phyloP scores from a whole-genome alignment of 2,329 filamentous ascomycete species.

The Lecanicillium sp. region DNA sequence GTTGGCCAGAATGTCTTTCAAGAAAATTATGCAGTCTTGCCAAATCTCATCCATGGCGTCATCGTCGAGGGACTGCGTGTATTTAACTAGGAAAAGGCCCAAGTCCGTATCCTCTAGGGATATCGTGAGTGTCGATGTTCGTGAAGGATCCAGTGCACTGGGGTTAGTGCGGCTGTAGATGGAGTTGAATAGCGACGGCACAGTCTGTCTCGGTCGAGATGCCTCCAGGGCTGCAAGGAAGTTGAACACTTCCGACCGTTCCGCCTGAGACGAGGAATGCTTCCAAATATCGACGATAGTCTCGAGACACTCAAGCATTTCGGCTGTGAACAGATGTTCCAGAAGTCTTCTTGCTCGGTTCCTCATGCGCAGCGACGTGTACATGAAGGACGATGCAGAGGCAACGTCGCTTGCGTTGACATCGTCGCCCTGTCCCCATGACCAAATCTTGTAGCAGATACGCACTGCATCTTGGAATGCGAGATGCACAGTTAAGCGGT shows the following conservation, averaged over 20 bases:
- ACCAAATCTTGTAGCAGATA: conserved; percentile 91
- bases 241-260: conserved; percentile 66
- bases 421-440: conserved; percentile 70
- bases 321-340: conserved; percentile 87
- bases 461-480: conserved; percentile 94
- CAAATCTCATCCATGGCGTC: conserved; percentile 98
- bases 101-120: conserved; percentile 78
- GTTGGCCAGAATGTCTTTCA: conserved; percentile 84
- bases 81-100: conserved; percentile 83
- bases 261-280: conserved; percentile 38
- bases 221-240: conserved; percentile 87
- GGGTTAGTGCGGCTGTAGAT: conserved; percentile 94
- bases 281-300: conserved; percentile 85
- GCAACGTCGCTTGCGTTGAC: conserved; percentile 53
- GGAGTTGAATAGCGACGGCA: conserved; percentile 91
- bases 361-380: conserved; percentile 84
- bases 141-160: conserved; percentile 64
- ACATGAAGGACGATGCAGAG: conserved; percentile 76
- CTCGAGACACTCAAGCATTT: conserved; percentile 89
- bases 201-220: conserved; percentile 82
- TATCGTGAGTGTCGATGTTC: conserved; percentile 84
- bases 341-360: conserved; percentile 82
- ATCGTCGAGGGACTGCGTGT: conserved; percentile 84
- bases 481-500: conserved; percentile 85
- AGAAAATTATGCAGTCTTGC: conserved; percentile 86